Conservation (phyloP, 352 stramenopile genomes). For the Globisporangium nagaii region DNA sequence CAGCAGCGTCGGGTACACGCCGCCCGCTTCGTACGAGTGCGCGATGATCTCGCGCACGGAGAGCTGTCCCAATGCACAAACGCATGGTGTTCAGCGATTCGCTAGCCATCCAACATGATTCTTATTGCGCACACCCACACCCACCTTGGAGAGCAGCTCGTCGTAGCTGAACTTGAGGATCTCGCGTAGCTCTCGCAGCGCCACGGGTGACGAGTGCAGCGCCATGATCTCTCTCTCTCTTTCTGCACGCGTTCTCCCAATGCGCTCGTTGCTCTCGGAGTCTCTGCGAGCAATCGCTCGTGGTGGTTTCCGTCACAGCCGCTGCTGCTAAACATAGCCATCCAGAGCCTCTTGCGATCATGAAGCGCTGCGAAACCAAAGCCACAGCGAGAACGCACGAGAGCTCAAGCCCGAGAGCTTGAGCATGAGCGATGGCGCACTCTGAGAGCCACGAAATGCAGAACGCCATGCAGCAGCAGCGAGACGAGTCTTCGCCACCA, state of each 20-base stretch:
- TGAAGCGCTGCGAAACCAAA: background rate
- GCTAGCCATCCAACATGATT: too few relatives aligned
- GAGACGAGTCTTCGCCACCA: too few relatives aligned
- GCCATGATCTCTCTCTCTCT: background rate
- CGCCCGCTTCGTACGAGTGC: conserved; percentile 47
- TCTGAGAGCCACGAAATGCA: background rate
- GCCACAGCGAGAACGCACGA: background rate
- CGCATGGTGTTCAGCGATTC: too few relatives aligned
- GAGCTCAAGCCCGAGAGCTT: too few relatives aligned
- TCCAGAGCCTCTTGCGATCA: background rate
- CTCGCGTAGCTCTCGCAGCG: conserved; percentile 8
- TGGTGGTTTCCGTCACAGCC: background rate
- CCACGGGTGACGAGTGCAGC: conserved; percentile 1
- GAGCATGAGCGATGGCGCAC: background rate
- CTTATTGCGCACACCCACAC: too few relatives aligned
- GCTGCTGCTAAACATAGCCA: background rate
- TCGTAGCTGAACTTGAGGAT: conserved; percentile 8
- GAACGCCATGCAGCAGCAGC: background rate
- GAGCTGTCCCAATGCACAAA: conserved; percentile 16
- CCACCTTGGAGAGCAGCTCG: conserved; percentile 8
- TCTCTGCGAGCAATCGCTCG: background rate
- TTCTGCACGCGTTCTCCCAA: too few relatives aligned
- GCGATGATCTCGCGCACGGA: conserved; percentile 35
- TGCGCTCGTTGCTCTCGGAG: background rate
- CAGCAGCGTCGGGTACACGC: conserved; percentile 51